Base-by-base conservation (phyloP, 1,284 basidiomycete genomes). In the Ustilago shanxiensis region DNA sequence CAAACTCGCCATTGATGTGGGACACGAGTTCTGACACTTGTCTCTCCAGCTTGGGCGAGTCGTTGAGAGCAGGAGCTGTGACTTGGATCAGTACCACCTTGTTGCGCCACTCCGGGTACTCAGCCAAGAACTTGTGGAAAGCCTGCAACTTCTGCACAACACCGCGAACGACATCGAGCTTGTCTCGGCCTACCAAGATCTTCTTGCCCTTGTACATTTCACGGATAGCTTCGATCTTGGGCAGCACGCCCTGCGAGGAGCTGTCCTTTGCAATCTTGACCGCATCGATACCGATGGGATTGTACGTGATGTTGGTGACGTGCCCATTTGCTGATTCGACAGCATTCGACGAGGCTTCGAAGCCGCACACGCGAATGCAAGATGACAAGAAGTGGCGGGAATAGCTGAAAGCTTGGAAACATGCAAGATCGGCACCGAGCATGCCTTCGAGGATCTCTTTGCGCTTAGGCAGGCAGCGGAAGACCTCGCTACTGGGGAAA, bases 141-240 rank as follows among this genome's bases (percentile, higher is more conserved):
- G 96, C 95, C 71, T 94, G 93, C 33, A 99, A 90, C 90, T 99
- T 99, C 88, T 98, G 96, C 75, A 98, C 89, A 28, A 99, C 94
- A 62, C 96, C 96, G 88, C 98, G 98, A 79, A 98, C 95, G 16
- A 95, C 94, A 83, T 99, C 97, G 45, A 99, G 90, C 89, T 99
- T 99, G 87, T 99, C 96, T n/a, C 97, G 90, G 14, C 95, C 96
- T 31, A 99, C 93, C 68, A 99, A 95, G 83, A 99, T 98, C 90
- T 98, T 98, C 90, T 98, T 98, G 80, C 93, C 95, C 81, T 93
- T 91, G 87, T 99, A 99, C 52, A 98, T 88, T 37, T 91, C 89
- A 41, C 91, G 89, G 1, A 99, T 89, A 0, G 94, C 92, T 66
- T 93, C 91, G 37, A 96, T 89, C 87, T 98, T 98, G 26, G 95